Evolutionary conservation across 192 early-diverging fungal genomes (phyloP).

Genomic region (Linnemannia elongata): DNA sequence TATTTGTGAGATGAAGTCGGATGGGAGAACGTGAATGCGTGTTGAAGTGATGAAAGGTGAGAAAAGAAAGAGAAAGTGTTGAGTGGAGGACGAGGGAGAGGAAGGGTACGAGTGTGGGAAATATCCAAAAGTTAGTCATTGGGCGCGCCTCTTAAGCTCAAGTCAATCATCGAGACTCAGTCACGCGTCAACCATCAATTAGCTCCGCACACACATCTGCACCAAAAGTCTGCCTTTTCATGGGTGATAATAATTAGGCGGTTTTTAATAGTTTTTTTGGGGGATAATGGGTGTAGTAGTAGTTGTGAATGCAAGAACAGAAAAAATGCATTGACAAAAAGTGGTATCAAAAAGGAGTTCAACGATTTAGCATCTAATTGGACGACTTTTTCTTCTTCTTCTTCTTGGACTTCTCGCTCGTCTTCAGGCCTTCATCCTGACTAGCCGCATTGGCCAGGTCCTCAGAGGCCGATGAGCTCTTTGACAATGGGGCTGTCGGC

Average conservation of each 20-base stretch:
- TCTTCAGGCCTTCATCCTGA: constrained; percentile 26
- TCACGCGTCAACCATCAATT: background rate
- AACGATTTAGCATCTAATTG: constrained; percentile 2
- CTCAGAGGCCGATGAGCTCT: constrained; percentile 23
- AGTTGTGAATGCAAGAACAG: too few relatives aligned
- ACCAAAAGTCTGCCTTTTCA: background rate
- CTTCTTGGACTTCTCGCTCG: constrained; percentile 35
- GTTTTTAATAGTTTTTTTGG: background rate
- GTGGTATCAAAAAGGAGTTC: too few relatives aligned
- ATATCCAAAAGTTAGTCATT: background rate
- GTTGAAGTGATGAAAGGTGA: background rate
- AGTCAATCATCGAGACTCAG: background rate
- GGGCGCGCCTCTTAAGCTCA: background rate
- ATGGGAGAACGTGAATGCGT: background rate
- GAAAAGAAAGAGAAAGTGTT: background rate
- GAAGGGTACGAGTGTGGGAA: background rate
- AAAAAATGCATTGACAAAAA: too few relatives aligned
- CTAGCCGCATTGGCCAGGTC: constrained; percentile 20
- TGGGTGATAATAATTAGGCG: background rate
- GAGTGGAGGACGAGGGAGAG: background rate
- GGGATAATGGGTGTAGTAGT: too few relatives aligned
- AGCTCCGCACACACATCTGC: background rate
- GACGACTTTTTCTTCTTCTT: constrained; percentile 45
- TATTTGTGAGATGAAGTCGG: background rate
- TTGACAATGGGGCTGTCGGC: background rate